Evolutionary conservation across 192 early-diverging fungal species (phyloP).

Genomic region (Helicostylum pulchrum): DNA sequence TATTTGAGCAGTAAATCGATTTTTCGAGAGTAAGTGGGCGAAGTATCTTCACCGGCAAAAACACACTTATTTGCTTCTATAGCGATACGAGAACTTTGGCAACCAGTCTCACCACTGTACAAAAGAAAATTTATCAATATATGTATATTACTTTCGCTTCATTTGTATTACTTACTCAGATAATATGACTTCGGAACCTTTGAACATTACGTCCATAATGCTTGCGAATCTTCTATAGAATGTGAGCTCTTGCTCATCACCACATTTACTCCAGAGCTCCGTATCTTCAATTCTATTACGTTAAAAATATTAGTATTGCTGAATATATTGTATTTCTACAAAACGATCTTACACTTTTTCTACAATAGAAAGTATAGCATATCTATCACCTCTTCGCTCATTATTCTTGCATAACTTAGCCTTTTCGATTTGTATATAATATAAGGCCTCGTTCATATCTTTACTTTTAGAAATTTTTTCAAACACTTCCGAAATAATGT

Average conservation of each 20-base stretch:
- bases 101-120: constrained; percentile 1
- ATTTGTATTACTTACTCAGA: constrained; percentile 7
- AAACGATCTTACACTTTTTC: constrained; percentile 5
- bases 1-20: constrained; percentile 4
- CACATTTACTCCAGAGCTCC: not conserved
- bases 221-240: not conserved
- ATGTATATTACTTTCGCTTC: constrained; percentile 4
- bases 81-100: not conserved
- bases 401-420: not conserved
- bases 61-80: constrained; percentile 1
- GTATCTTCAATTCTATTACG: constrained; percentile 3
- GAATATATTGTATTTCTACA: constrained; percentile 9
- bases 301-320: constrained; percentile 2
- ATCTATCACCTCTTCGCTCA: not conserved
- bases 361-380: not conserved
- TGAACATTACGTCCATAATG: constrained; percentile 5
- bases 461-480: not conserved
- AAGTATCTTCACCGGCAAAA: not conserved
- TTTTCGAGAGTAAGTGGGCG: not conserved
- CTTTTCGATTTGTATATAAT: constrained; percentile 6
- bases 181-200: not conserved
- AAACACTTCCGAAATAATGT: not conserved
- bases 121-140: constrained; percentile 7
- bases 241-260: constrained; percentile 4
- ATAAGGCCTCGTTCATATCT: not conserved